Base-by-base conservation (phyloP, 1,139 yeast genomes). In the Yamadazyma buinensis region DNA sequence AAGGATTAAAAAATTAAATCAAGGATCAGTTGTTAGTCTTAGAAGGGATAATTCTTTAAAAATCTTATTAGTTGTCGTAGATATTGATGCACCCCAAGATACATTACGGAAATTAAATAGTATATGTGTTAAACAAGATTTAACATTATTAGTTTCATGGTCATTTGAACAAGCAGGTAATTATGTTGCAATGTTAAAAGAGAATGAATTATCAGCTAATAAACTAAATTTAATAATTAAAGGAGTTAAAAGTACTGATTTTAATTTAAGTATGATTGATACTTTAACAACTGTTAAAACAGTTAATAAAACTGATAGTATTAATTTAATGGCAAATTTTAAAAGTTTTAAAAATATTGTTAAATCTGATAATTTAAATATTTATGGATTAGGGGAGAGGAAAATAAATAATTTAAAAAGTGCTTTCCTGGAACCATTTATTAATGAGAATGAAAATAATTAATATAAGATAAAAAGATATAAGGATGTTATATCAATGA, bases 121-220 rank as follows among this genome's bases (percentile, higher is more conserved):
- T 49, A 60, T 82, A 22, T 80, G 95, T 44, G 59, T 90, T 38
- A 77, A 77, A 46, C 80, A 81, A 44, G 87, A 84, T 35, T 64
- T 84, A 38, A 74, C 95, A 0, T 51, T 90, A 41, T 63, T 90
- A 1, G 61, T 87, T 24, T 84, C 95, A 0, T 88, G 95, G 85
- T 76, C 81, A 21, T 79, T 78, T 46, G 87, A 79, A 43, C 97
- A 92, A 51, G 95, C 96, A 2, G 95, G 90, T 0, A 80, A 77
- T 39, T 90, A 88, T 51, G 57, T 90, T 15, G 77, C 68, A 5
- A 59, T 64, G 47, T 56, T 75, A 22, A 76, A 75, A 46, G 70
- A 66, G 31, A 65, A 72, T 38, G 80, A 74, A 42, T 50, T 60
- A 21, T 42, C 58, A 2, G 58, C 57, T 2, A 45, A 51, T 21